These are phyloP conservation scores for Glycine latifolia DNA, from an alignment of 306 rosid species.

Conservation along the genomic window DNA sequence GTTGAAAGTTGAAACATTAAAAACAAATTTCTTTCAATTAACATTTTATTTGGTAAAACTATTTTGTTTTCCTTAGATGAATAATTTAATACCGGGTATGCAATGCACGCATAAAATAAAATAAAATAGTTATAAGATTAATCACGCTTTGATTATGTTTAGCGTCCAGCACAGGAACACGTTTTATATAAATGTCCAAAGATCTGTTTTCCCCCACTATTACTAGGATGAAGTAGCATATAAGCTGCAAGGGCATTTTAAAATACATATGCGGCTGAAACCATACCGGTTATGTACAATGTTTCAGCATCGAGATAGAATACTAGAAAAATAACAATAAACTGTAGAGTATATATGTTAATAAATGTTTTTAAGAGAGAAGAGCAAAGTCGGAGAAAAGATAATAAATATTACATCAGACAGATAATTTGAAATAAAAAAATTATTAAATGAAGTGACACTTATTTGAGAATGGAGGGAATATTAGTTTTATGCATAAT, in stretches of 20 bases:
- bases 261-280: not conserved
- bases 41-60: not conserved
- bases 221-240: slow-evolving; percentile 1
- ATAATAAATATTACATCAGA: too few relatives aligned
- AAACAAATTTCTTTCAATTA: not conserved
- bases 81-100: slow-evolving; percentile 17
- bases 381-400: too few relatives aligned
- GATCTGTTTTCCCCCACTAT: not conserved
- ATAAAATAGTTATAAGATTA: not conserved
- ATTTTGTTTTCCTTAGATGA: not conserved
- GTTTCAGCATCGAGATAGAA: slow-evolving; percentile 13
- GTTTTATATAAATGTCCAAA: not conserved
- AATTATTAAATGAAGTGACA: not conserved
- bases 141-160: slow-evolving; percentile 8
- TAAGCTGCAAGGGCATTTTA: not conserved
- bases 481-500: not conserved
- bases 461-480: not conserved
- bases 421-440: too few relatives aligned
- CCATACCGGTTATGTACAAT: not conserved
- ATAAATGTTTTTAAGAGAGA: too few relatives aligned
- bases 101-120: not conserved
- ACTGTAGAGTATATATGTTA: too few relatives aligned
- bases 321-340: not conserved
- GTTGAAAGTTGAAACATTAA: slow-evolving; percentile 8
- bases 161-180: not conserved